phyloP scores from a whole-genome alignment of 352 stramenopile genomes.

The Lagenidium giganteum region DNA sequence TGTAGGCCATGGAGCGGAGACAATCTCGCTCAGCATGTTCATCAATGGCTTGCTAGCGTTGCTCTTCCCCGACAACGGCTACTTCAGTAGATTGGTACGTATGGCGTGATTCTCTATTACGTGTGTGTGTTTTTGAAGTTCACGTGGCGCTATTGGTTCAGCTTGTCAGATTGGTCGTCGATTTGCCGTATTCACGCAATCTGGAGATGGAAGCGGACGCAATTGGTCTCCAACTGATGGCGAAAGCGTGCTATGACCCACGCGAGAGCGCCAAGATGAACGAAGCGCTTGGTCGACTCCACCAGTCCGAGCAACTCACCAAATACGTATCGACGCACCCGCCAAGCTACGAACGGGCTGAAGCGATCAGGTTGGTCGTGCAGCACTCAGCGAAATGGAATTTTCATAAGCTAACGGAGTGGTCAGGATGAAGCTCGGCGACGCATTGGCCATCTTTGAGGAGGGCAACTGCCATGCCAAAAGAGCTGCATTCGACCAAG shows the following conservation, averaged over 20 bases:
- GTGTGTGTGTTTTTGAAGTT: too few species aligned
- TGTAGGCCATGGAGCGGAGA: conserved; percentile 62
- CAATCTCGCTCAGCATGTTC: conserved; percentile 60
- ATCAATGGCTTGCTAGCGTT: conserved; percentile 52
- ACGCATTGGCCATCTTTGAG: too few species aligned
- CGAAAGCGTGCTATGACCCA: conserved; percentile 49
- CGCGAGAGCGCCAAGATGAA: conserved; percentile 53
- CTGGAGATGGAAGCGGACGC: conserved; percentile 50
- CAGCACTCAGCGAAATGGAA: too few species aligned
- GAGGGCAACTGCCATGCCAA: too few species aligned
- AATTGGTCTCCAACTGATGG: conserved; percentile 53
- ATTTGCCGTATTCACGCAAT: conserved; percentile 50
- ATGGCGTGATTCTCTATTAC: too few species aligned
- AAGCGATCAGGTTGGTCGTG: too few species aligned
- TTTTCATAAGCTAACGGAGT: too few species aligned
- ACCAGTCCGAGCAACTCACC: conserved; percentile 15
- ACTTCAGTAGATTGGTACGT: conserved; percentile 50
- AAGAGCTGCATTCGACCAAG: too few species aligned
- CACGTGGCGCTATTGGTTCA: too few species aligned
- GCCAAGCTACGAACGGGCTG: conserved; percentile 56
- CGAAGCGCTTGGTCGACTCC: conserved; percentile 23
- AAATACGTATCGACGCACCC: conserved; percentile 80
- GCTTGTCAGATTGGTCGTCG: too few species aligned
- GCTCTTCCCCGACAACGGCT: conserved; percentile 45
- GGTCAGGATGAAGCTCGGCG: too few species aligned